These are phyloP conservation scores for Paraglomus occultum DNA, from an alignment of 192 early-diverging fungal genomes.

Conservation along the genomic window DNA sequence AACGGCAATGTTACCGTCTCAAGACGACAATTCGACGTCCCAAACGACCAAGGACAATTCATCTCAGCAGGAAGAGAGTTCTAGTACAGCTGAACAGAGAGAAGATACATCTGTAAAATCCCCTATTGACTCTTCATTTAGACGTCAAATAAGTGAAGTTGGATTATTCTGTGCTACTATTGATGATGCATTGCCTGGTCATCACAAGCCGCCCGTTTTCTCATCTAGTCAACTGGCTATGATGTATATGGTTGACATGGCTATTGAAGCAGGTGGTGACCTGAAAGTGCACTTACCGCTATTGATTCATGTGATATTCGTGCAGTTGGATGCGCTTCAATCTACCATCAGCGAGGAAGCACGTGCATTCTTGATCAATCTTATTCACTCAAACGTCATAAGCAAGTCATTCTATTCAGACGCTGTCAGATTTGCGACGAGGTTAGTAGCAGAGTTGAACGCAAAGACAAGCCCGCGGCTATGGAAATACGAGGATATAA, in stretches of 20 bases:
- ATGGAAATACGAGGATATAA: slow-evolving; percentile 81
- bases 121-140: slow-evolving; percentile 12
- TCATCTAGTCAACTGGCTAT: slow-evolving; percentile 74
- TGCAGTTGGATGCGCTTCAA: slow-evolving; percentile 80
- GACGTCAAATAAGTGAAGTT: too few species aligned
- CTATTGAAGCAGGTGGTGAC: slow-evolving; percentile 68
- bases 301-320: slow-evolving; percentile 72
- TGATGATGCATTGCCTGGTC: slow-evolving; percentile 61
- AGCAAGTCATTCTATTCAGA: slow-evolving; percentile 58
- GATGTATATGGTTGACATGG: slow-evolving; percentile 77
- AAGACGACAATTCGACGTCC: slow-evolving; percentile 38
- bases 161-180: slow-evolving; percentile 51
- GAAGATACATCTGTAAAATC: neutral
- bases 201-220: slow-evolving; percentile 65
- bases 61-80: slow-evolving; percentile 12
- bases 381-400: slow-evolving; percentile 71
- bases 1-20: slow-evolving; percentile 62
- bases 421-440: slow-evolving; percentile 42
- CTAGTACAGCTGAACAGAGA: slow-evolving; percentile 25
- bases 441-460: slow-evolving; percentile 47
- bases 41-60: slow-evolving; percentile 31
- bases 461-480: slow-evolving; percentile 71
- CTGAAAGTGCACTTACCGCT: slow-evolving; percentile 65
- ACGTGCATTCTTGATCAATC: slow-evolving; percentile 67
- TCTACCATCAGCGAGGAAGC: slow-evolving; percentile 76